These are phyloP conservation scores for Globisporangium radiosum DNA, from an alignment of 352 stramenopile genomes.

Conservation along the genomic window DNA sequence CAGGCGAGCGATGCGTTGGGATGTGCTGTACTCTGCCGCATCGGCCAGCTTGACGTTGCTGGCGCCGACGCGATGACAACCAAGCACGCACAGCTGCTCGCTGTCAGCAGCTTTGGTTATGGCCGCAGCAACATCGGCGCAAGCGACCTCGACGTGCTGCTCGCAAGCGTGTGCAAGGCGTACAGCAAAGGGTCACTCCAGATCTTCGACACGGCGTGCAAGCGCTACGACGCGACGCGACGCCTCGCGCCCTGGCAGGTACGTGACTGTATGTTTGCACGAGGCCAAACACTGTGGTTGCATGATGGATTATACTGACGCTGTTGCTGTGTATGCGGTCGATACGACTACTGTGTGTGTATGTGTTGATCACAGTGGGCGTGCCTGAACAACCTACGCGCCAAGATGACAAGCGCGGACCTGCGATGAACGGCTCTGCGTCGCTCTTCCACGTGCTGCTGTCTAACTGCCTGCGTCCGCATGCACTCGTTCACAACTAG, in stretches of 20 bases:
- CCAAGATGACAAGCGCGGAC: slow-evolving; percentile 42
- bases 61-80: slow-evolving; percentile 46
- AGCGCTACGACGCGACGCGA: slow-evolving; percentile 37
- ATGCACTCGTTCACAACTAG: no score
- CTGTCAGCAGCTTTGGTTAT: not conserved
- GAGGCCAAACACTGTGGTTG: no score
- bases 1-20: slow-evolving; percentile 49
- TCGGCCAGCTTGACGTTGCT: slow-evolving; percentile 46
- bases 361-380: slow-evolving; percentile 22
- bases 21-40: slow-evolving; percentile 53
- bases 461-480: no score
- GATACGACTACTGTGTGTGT: not conserved
- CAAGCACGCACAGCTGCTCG: slow-evolving; percentile 23
- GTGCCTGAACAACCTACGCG: slow-evolving; percentile 45
- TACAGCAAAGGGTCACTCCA: slow-evolving; percentile 51
- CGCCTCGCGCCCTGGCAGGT: slow-evolving; percentile 65
- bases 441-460: not conserved
- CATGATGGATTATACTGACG: not conserved
- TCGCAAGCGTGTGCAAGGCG: slow-evolving; percentile 48
- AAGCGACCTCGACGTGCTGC: slow-evolving; percentile 49
- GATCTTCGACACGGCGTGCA: slow-evolving; percentile 38
- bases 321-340: not conserved
- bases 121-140: slow-evolving; percentile 18
- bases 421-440: slow-evolving; percentile 25
- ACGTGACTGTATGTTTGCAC: slow-evolving; percentile 1